Base-by-base conservation (phyloP, 257 asterid genomes). In the Primulina huaijiensis region DNA sequence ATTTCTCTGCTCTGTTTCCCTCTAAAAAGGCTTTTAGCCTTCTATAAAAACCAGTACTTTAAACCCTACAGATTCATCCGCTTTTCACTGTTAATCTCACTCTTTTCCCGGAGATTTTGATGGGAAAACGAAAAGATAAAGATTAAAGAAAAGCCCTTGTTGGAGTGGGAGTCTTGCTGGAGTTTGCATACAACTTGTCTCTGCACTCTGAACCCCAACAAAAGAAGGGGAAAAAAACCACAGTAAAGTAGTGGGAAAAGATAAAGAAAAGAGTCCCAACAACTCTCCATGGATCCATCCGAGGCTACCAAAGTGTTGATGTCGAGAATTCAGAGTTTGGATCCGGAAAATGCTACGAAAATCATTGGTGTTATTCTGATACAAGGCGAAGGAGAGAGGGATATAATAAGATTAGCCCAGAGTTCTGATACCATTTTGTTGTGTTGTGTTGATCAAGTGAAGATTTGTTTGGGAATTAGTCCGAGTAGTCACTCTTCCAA, bases 361-460 rank as follows among this genome's bases (percentile, higher is more conserved):
- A 46, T 46, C 56, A 46, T 46, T 0, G 56, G 56, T 14, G 56
- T 16, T 46, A 46, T 46, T 46, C 7, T 46, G 56, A 46, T 46
- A 14, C 56, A 46, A 46, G 20, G 16, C 56, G 56, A 16, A 46
- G 56, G 56, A 20, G 56, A 16, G 56, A 16, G 14, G 20, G 20
- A 46, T 46, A 16, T 46, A 46, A 5, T 46, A 46, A 46, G 56
- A 46, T 16, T 46, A 16, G 20, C 56, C 56, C 56, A 46, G 56
- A 14, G 20, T 46, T 46, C 56, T 16, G 56, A 46, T 46, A 16
- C 20, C 56, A 1, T 46, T 4, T 46, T 46, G 56, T 46, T 16
- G 16, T 16, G 70, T 62, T 46, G 59, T 40, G 4, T 30, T 33
- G 52, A 37, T 62, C 85, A 46, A 16, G 56, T 46, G 20, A 46